These are phyloP conservation scores for Rhizophora mangle DNA, from an alignment of 345 rosid genomes.

Conservation along the genomic window DNA sequence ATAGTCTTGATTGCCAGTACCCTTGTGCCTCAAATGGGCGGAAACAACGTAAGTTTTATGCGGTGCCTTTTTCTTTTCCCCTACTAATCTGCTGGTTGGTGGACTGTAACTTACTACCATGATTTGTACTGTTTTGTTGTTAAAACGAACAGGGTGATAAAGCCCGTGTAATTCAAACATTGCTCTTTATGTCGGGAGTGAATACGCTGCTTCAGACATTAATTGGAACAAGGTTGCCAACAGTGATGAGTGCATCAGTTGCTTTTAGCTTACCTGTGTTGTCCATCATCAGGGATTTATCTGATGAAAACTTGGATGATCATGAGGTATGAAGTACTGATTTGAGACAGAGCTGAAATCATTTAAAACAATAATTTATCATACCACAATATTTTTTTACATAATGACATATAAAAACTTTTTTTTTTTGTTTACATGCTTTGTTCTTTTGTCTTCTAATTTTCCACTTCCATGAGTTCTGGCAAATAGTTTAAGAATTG, in stretches of 20 bases:
- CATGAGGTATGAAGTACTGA: slow-evolving; percentile 49
- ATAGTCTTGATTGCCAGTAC: slow-evolving; percentile 57
- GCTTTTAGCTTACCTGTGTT: slow-evolving; percentile 72
- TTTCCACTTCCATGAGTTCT: neutral
- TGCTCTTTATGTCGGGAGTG: slow-evolving; percentile 87
- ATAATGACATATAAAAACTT: too few relatives aligned
- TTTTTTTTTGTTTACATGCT: too few relatives aligned
- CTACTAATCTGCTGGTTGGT: neutral
- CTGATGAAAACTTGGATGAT: slow-evolving; percentile 47
- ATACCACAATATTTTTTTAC: too few relatives aligned
- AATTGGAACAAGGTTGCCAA: slow-evolving; percentile 84
- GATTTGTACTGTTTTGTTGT: slow-evolving; percentile 12
- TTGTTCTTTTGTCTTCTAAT: too few relatives aligned
- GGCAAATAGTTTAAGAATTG: neutral
- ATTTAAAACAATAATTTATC: too few relatives aligned
- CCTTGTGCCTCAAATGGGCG: slow-evolving; percentile 87
- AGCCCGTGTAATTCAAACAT: slow-evolving; percentile 74
- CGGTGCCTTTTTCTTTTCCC: neutral
- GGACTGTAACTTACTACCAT: neutral
- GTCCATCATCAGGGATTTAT: slow-evolving; percentile 72
- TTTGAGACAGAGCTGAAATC: neutral
- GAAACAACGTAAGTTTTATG: slow-evolving; percentile 55
- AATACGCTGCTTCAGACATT: slow-evolving; percentile 89
- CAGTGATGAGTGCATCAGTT: slow-evolving; percentile 86
- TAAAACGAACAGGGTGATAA: slow-evolving; percentile 62